Evolutionary conservation across 2,329 filamentous ascomycete genomes (phyloP).

Genomic region (Akanthomyces lecanii): DNA sequence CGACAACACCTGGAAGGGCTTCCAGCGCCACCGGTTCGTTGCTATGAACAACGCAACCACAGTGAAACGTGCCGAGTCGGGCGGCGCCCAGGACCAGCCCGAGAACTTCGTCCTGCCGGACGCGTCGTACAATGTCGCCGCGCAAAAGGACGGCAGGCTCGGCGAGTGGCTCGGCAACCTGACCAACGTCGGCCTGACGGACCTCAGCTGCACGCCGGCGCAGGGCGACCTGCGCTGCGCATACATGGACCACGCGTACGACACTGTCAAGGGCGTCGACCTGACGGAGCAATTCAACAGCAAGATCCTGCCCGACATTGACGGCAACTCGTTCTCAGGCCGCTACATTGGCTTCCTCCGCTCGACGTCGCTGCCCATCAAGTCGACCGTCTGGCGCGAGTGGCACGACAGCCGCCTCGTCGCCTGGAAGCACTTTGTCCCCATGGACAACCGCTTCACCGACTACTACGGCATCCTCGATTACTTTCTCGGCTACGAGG

Average conservation of each 20-base stretch:
- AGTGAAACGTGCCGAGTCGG: conserved; percentile 45
- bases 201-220: conserved; percentile 47
- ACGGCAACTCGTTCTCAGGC: conserved; percentile 68
- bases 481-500: conserved; percentile 64
- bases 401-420: conserved; percentile 75
- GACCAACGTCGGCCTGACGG: conserved; percentile 50
- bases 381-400: conserved; percentile 72
- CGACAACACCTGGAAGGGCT: conserved; percentile 62
- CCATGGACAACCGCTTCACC: conserved; percentile 68
- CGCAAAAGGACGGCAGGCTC: conserved; percentile 41
- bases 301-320: conserved; percentile 73
- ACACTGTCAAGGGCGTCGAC: conserved; percentile 34
- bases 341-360: conserved; percentile 66
- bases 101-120: conserved; percentile 53
- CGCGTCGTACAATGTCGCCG: conserved; percentile 43
- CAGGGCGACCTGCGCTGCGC: conserved; percentile 38
- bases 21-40: conserved; percentile 72
- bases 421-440: conserved; percentile 77
- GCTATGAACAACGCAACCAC: conserved; percentile 66
- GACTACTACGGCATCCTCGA: conserved; percentile 71
- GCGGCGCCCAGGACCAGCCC: conserved; percentile 35
- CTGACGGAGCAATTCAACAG: conserved; percentile 52
- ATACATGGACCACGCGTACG: conserved; percentile 47
- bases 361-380: conserved; percentile 68
- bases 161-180: conserved; percentile 46